Evolutionary conservation across 148 eudicot genomes (phyloP).

Genomic region (Chenopodium suecicum): DNA sequence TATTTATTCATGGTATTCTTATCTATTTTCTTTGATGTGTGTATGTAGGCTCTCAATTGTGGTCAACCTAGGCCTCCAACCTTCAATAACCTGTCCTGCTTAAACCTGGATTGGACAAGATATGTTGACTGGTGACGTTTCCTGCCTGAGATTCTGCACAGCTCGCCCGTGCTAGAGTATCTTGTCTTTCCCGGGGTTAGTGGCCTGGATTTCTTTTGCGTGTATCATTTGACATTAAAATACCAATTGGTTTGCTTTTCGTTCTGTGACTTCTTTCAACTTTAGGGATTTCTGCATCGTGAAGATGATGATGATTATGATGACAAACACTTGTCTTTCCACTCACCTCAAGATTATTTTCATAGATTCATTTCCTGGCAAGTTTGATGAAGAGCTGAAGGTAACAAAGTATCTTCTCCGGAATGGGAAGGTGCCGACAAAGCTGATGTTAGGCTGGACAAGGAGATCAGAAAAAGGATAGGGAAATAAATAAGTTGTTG

Average conservation of each 20-base stretch:
- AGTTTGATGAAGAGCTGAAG: not conserved
- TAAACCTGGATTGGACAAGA: slow-evolving; percentile 3
- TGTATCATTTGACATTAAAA: not conserved
- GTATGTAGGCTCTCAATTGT: not conserved
- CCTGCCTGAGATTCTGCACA: slow-evolving; percentile 1
- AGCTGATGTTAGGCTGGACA: not conserved
- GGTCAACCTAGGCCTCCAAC: slow-evolving; percentile 1
- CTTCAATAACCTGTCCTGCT: slow-evolving; percentile 5
- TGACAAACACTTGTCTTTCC: slow-evolving; percentile 2
- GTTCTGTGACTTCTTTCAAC: not conserved
- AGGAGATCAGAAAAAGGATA: not conserved
- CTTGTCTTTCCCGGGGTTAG: slow-evolving; percentile 11
- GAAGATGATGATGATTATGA: not conserved
- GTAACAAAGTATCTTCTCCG: slow-evolving; percentile 6
- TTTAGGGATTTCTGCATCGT: not conserved
- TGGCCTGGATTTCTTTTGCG: not conserved
- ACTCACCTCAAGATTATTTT: not conserved
- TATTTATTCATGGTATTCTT: not conserved
- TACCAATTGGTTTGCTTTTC: no score
- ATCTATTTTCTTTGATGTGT: not conserved
- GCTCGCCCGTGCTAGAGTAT: not conserved
- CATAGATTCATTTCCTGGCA: not conserved
- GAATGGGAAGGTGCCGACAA: not conserved
- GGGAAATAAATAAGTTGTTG: not conserved
- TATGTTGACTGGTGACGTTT: not conserved